phyloP scores from a whole-genome alignment of 352 stramenopile species.

The Phytophthora pini region DNA sequence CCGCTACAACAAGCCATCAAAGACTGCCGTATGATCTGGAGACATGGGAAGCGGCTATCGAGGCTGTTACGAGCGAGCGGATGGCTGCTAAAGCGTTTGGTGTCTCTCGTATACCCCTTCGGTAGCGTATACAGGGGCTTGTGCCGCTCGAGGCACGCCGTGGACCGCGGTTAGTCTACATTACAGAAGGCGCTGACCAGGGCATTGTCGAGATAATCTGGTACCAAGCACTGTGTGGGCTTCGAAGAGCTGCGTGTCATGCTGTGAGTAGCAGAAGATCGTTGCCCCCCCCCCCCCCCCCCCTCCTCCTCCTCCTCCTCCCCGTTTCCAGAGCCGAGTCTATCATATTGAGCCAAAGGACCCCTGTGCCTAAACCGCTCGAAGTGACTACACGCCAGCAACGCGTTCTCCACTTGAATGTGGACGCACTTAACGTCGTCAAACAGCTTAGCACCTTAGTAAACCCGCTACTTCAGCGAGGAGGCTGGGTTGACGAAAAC shows the following conservation, averaged over 20 bases:
- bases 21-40: neutral
- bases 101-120: constrained; percentile 2
- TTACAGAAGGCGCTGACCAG: constrained; percentile 11
- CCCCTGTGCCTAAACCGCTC: neutral
- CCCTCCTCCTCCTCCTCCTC: too few relatives aligned
- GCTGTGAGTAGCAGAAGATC: neutral
- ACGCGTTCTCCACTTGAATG: constrained; percentile 1
- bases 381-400: neutral
- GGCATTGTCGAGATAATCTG: constrained; percentile 3
- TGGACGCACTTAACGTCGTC: constrained; percentile 4
- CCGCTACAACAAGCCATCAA: neutral
- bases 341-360: neutral
- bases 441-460: neutral
- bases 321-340: neutral
- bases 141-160: constrained; percentile 5
- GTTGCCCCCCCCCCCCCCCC: too few relatives aligned
- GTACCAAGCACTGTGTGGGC: constrained; percentile 3
- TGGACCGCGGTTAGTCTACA: constrained; percentile 7
- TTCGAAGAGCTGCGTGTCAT: neutral
- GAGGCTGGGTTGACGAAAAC: constrained; percentile 12
- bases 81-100: constrained; percentile 1
- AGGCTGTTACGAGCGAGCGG: constrained; percentile 5
- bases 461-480: constrained; percentile 1
- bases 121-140: neutral
- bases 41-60: neutral